These are phyloP conservation scores for Leccinum sublutescens DNA, from an alignment of 768 basidiomycete species.

Conservation along the genomic window DNA sequence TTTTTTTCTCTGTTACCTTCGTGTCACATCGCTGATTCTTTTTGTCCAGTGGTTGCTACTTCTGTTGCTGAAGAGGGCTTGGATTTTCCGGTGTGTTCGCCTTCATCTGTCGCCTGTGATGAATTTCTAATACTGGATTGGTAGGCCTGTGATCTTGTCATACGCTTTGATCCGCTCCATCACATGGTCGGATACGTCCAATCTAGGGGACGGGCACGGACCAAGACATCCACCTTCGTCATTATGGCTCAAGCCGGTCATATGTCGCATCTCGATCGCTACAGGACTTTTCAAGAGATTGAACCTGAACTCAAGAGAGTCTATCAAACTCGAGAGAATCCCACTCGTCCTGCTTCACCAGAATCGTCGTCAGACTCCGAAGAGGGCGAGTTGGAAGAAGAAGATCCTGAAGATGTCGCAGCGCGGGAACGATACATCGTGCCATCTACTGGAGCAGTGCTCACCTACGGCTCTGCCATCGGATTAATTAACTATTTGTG, in stretches of 20 bases:
- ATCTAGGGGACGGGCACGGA: slow-evolving; percentile 83
- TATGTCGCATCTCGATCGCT: slow-evolving; percentile 52
- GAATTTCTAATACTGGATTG: slow-evolving; percentile 2
- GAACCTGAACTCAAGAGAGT: slow-evolving; percentile 64
- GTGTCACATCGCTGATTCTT: neutral
- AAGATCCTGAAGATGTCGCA: slow-evolving; percentile 55
- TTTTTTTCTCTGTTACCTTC: neutral
- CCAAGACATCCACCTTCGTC: slow-evolving; percentile 71
- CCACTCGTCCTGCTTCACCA: slow-evolving; percentile 29
- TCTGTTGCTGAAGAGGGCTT: slow-evolving; percentile 91
- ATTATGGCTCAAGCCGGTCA: slow-evolving; percentile 75
- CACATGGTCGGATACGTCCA: slow-evolving; percentile 89
- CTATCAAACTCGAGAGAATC: slow-evolving; percentile 53
- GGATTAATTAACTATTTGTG: slow-evolving; percentile 74
- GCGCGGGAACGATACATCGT: slow-evolving; percentile 75
- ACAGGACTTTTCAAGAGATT: slow-evolving; percentile 52
- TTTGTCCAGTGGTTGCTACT: slow-evolving; percentile 65
- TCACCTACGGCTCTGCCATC: slow-evolving; percentile 77
- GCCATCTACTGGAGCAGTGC: slow-evolving; percentile 67
- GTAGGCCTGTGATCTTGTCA: slow-evolving; percentile 82
- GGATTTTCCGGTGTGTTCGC: slow-evolving; percentile 69
- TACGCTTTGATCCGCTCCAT: slow-evolving; percentile 79
- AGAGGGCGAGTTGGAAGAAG: slow-evolving; percentile 41
- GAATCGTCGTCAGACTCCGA: slow-evolving; percentile 27
- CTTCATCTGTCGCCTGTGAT: neutral